phyloP scores from a whole-genome alignment of 805 yeast species.

The Alloascoidea hylecoeti region DNA sequence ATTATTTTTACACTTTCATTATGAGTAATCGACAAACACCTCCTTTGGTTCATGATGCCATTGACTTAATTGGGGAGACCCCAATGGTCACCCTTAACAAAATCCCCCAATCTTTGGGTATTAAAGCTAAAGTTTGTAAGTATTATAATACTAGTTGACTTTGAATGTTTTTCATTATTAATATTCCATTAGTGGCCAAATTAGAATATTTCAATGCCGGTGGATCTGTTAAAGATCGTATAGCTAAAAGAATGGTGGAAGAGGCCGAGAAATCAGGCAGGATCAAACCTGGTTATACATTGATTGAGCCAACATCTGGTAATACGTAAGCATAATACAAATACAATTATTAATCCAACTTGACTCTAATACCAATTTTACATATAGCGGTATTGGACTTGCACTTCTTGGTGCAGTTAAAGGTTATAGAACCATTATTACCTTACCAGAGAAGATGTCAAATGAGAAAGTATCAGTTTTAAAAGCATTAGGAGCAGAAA shows the following conservation, averaged over 20 bases:
- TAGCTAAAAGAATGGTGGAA: slow-evolving; percentile 76
- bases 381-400: slow-evolving; percentile 57
- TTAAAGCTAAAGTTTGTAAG: slow-evolving; percentile 36
- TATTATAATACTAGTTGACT: background rate
- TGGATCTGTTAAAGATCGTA: slow-evolving; percentile 82
- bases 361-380: background rate
- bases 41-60: slow-evolving; percentile 33
- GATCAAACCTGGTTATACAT: slow-evolving; percentile 73
- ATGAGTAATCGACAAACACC: slow-evolving; percentile 13
- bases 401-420: slow-evolving; percentile 79
- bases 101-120: slow-evolving; percentile 63
- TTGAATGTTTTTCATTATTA: background rate
- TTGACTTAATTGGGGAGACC: slow-evolving; percentile 77
- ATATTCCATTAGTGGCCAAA: slow-evolving; percentile 44
- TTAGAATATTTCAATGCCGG: slow-evolving; percentile 80
- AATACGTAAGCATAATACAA: slow-evolving; percentile 31
- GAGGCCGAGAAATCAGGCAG: slow-evolving; percentile 69
- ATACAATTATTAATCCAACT: background rate
- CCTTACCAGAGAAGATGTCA: slow-evolving; percentile 86
- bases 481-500: slow-evolving; percentile 84
- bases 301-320: slow-evolving; percentile 85
- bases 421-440: slow-evolving; percentile 78
- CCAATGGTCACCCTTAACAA: slow-evolving; percentile 65
- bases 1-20: too few species aligned
- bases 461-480: slow-evolving; percentile 81